A percentile compares a stretch with the other conserved stretches of the same genome.
phyloP scores from a whole-genome alignment of 2,329 filamentous ascomycete species.

The Verruconis gallopava region DNA sequence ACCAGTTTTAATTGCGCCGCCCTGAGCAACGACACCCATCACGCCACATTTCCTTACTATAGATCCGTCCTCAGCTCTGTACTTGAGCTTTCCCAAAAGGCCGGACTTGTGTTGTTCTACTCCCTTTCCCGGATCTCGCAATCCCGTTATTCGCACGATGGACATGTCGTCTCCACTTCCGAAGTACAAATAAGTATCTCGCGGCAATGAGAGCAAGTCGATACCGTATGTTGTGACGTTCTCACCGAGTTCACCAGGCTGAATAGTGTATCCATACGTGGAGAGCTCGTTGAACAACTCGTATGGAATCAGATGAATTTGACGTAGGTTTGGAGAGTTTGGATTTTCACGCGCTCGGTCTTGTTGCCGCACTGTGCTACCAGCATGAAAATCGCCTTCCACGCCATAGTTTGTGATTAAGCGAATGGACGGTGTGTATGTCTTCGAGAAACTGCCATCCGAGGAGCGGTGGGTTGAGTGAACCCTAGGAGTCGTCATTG shows the following conservation, averaged over 20 bases:
- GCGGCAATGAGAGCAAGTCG: conserved; percentile 11
- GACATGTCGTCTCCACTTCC: conserved; percentile 4
- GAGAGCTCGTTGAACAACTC: conserved; percentile 13
- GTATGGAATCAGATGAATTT: conserved; percentile 18
- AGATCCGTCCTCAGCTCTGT: not conserved
- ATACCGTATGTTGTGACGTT: conserved; percentile 16
- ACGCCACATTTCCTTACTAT: conserved; percentile 3
- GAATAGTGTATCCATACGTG: not conserved
- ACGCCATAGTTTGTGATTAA: conserved; percentile 16
- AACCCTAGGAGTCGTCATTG: too few relatives aligned
- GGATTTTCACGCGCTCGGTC: conserved; percentile 14
- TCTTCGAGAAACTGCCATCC: conserved; percentile 17
- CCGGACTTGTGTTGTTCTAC: conserved; percentile 13
- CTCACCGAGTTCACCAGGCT: conserved; percentile 15
- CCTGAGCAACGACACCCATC: conserved; percentile 8
- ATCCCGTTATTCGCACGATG: conserved; percentile 13
- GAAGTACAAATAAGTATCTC: conserved; percentile 14
- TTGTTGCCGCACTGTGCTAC: conserved; percentile 16
- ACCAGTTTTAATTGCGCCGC: conserved; percentile 2
- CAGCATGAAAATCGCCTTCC: conserved; percentile 17
- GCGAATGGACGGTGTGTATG: conserved; percentile 13
- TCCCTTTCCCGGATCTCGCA: conserved; percentile 14
- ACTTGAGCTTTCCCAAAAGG: conserved; percentile 9
- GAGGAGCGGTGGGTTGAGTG: conserved; percentile 14
- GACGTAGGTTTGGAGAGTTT: conserved; percentile 17